Conservation (phyloP, 2,329 filamentous ascomycete species). For the Daldinia sp. region DNA sequence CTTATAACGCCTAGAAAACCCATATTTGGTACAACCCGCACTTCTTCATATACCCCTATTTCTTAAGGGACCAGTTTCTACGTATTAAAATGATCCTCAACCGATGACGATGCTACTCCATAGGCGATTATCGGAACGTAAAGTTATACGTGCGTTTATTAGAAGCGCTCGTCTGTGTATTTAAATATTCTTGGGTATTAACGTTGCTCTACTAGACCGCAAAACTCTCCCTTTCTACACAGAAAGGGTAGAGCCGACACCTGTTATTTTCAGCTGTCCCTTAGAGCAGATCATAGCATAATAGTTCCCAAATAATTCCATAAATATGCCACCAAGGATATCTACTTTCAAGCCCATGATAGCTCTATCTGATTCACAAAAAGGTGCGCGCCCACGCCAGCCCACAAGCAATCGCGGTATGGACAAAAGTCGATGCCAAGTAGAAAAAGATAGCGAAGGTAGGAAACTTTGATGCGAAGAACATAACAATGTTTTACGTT, state of each 20-base stretch:
- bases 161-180: not conserved
- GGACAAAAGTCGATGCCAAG: not conserved
- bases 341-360: slow-evolving; percentile 14
- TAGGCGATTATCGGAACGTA: not conserved
- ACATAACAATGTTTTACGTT: no score
- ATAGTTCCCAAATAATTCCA: not conserved
- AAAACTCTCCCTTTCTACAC: not conserved
- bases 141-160: not conserved
- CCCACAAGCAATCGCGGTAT: not conserved
- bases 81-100: not conserved
- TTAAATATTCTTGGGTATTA: not conserved
- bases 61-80: not conserved
- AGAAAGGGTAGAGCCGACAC: not conserved
- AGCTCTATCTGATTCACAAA: slow-evolving; percentile 8
- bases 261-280: not conserved
- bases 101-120: not conserved
- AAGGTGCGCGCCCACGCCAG: not conserved
- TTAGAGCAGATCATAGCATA: not conserved
- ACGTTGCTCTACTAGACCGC: not conserved
- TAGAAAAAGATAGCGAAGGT: slow-evolving; percentile 4
- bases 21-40: not conserved
- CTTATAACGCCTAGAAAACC: not conserved
- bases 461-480: not conserved
- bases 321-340: slow-evolving; percentile 17
- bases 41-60: slow-evolving; percentile 1